Evolutionary conservation across 1,284 basidiomycete genomes (phyloP).

Genomic region (Boletus semigastroideus): DNA sequence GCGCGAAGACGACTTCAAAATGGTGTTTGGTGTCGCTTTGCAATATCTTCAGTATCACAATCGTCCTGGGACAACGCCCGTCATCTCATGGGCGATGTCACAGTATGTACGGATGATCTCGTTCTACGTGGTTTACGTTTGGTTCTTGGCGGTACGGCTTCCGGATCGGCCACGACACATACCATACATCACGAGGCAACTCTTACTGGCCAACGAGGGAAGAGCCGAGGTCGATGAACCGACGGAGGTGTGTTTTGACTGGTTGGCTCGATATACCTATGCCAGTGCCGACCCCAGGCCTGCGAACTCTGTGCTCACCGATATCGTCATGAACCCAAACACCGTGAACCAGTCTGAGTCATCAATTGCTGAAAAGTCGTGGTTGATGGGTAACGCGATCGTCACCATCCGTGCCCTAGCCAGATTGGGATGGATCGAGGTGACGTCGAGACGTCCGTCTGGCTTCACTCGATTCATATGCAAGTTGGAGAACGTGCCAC

Average conservation of each 20-base stretch:
- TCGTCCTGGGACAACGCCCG: conserved; percentile 57
- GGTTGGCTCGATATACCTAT: conserved; percentile 94
- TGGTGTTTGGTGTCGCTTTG: conserved; percentile 93
- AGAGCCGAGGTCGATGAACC: conserved; percentile 80
- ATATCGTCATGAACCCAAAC: conserved; percentile 62
- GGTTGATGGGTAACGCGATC: conserved; percentile 87
- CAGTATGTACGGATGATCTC: conserved; percentile 95
- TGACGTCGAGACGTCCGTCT: conserved; percentile 84
- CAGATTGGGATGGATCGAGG: conserved; percentile 87
- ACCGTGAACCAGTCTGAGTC: conserved; percentile 37
- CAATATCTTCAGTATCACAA: conserved; percentile 95
- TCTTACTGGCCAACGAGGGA: conserved; percentile 86
- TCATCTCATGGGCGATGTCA: conserved; percentile 83
- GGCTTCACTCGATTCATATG: conserved; percentile 89
- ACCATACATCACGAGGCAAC: conserved; percentile 83
- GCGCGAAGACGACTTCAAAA: conserved; percentile 89
- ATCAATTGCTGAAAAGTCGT: conserved; percentile 66
- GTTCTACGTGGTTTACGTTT: conserved; percentile 91
- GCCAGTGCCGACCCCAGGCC: conserved; percentile 93
- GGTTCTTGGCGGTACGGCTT: conserved; percentile 93
- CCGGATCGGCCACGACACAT: conserved; percentile 83
- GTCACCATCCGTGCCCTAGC: conserved; percentile 80
- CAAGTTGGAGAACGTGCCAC: conserved; percentile 86
- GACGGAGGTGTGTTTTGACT: conserved; percentile 97
- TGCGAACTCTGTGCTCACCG: conserved; percentile 75